Evolutionary conservation across 495 filamentous ascomycete species (phyloP).

Genomic region (Pyrenula aspistea): DNA sequence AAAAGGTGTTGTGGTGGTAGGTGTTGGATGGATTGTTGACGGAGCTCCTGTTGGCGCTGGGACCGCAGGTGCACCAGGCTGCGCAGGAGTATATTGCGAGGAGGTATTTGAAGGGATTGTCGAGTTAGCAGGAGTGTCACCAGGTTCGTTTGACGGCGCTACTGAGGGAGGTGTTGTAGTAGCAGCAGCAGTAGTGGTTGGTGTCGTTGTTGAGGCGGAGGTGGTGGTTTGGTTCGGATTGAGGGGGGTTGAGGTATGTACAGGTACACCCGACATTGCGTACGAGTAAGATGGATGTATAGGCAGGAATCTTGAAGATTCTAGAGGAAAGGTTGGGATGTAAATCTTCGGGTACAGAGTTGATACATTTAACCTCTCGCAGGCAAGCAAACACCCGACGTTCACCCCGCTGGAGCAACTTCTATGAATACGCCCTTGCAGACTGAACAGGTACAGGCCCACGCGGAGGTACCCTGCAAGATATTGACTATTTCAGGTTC

Average conservation of each 20-base stretch:
- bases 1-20: slow-evolving; percentile 16
- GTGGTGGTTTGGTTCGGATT: slow-evolving; percentile 22
- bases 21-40: slow-evolving; percentile 18
- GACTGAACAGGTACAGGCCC: too few species aligned
- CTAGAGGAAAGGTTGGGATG: background rate
- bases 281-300: slow-evolving; percentile 2
- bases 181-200: slow-evolving; percentile 35
- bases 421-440: too few species aligned
- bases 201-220: too few species aligned
- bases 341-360: background rate
- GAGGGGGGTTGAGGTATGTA: slow-evolving; percentile 50
- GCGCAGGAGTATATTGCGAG: slow-evolving; percentile 29
- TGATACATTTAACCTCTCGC: too few species aligned
- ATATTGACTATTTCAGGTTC: too few species aligned
- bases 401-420: too few species aligned
- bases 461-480: too few species aligned
- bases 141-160: slow-evolving; percentile 5
- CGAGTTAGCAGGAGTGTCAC: slow-evolving; percentile 18
- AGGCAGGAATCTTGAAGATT: slow-evolving; percentile 1
- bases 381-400: too few species aligned
- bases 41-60: slow-evolving; percentile 14
- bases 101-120: slow-evolving; percentile 21
- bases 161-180: slow-evolving; percentile 13
- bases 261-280: slow-evolving; percentile 44
- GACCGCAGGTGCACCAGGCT: slow-evolving; percentile 23